phyloP scores from a whole-genome alignment of 768 basidiomycete genomes.

The Pleurotus platypus region DNA sequence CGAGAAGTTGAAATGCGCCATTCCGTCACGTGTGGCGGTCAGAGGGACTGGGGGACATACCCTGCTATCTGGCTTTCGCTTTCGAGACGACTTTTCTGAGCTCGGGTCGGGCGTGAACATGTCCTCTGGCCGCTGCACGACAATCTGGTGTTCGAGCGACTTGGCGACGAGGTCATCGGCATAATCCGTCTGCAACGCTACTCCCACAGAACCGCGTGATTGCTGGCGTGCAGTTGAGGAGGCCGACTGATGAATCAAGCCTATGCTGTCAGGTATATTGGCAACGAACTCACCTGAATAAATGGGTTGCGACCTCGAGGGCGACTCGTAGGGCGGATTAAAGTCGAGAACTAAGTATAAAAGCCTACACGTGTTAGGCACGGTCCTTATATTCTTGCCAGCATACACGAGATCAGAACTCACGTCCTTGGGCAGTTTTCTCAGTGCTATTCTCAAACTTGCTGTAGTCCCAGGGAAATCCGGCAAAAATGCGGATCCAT shows the following conservation, averaged over 20 bases:
- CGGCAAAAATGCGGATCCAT: constrained; percentile 3
- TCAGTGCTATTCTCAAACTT: constrained; percentile 23
- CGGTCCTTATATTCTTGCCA: constrained; percentile 16
- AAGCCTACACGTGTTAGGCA: constrained; percentile 49
- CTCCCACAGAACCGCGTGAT: constrained; percentile 10
- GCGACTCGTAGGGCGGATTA: constrained; percentile 37
- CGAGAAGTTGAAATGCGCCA: constrained; percentile 9
- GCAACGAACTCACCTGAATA: constrained; percentile 23
- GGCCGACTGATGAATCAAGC: neutral
- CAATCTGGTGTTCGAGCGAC: constrained; percentile 13
- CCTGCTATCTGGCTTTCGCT: constrained; percentile 42
- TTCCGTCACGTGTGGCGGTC: constrained; percentile 1
- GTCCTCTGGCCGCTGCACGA: constrained; percentile 15
- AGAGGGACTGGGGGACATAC: constrained; percentile 23
- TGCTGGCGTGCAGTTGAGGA: neutral
- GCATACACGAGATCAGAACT: constrained; percentile 18
- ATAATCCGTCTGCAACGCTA: constrained; percentile 26
- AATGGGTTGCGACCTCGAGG: constrained; percentile 22
- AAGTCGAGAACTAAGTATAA: constrained; percentile 31
- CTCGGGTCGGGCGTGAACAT: constrained; percentile 18
- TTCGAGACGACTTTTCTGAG: constrained; percentile 37
- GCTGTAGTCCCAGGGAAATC: constrained; percentile 8
- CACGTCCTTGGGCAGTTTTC: constrained; percentile 28
- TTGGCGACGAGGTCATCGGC: constrained; percentile 20
- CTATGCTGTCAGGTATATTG: neutral